Evolutionary conservation across 352 stramenopile genomes (phyloP).

Genomic region (Phytophthora sp.): DNA sequence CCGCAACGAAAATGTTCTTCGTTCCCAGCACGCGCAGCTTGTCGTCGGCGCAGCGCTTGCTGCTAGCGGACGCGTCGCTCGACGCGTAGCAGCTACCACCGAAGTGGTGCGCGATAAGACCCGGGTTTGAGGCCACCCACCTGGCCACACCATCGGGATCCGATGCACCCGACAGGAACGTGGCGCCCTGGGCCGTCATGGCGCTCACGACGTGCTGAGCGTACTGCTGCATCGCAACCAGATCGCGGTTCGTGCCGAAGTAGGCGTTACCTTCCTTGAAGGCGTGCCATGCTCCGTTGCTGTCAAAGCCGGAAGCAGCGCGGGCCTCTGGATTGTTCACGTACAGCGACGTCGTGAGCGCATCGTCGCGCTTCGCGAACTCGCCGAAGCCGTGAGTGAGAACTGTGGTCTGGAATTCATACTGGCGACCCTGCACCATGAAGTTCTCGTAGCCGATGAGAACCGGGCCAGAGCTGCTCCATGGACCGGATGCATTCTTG

Average conservation of each 20-base stretch:
- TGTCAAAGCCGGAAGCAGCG: constrained; percentile 51
- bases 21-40: constrained; percentile 69
- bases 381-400: constrained; percentile 51
- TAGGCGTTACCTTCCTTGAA: constrained; percentile 52
- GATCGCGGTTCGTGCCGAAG: constrained; percentile 48
- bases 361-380: constrained; percentile 34
- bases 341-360: constrained; percentile 52
- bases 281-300: constrained; percentile 41
- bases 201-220: constrained; percentile 43
- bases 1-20: constrained; percentile 70
- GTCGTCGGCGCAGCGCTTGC: constrained; percentile 62
- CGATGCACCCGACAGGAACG: constrained; percentile 45
- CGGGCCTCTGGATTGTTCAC: constrained; percentile 70
- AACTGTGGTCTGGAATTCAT: constrained; percentile 70
- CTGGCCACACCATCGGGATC: constrained; percentile 36
- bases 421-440: constrained; percentile 51
- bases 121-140: constrained; percentile 45
- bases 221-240: constrained; percentile 63
- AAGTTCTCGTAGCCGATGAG: constrained; percentile 72
- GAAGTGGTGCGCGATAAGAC: constrained; percentile 61
- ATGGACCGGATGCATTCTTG: constrained; percentile 41
- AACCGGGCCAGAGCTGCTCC: constrained; percentile 51
- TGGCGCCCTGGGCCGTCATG: constrained; percentile 48
- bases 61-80: constrained; percentile 38
- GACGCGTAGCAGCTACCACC: constrained; percentile 76